phyloP scores from a whole-genome alignment of 2,329 filamentous ascomycete species.

The Ophiostoma triangulosporum region DNA sequence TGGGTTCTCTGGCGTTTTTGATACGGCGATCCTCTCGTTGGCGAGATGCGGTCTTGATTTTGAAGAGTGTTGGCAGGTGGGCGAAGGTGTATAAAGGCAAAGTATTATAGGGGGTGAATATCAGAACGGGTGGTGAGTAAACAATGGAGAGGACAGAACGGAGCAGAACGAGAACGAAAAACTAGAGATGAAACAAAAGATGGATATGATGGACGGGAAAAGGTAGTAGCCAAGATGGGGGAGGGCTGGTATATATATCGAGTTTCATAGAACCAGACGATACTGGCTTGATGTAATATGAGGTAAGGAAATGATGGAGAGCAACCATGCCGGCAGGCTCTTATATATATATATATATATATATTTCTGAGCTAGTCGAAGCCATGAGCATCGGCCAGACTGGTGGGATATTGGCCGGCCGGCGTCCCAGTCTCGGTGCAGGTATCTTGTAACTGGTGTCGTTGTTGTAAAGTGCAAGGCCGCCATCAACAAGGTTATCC shows the following conservation, averaged over 20 bases:
- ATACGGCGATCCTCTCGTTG: not conserved
- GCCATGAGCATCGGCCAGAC: not conserved
- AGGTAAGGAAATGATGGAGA: not conserved
- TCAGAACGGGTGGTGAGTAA: not conserved
- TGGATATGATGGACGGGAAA: not conserved
- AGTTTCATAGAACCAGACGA: not conserved
- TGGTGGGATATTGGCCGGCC: not conserved
- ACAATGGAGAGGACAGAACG: not conserved
- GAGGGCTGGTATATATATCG: not conserved
- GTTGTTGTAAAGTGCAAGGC: not conserved
- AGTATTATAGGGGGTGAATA: not conserved
- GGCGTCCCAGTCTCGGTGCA: not conserved
- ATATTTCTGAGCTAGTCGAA: no score
- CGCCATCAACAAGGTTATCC: not conserved
- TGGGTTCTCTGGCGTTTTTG: not conserved
- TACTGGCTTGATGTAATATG: not conserved
- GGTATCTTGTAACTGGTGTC: not conserved
- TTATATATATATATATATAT: slow-evolving; percentile 12
- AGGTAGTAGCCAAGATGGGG: not conserved
- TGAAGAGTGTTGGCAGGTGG: not conserved
- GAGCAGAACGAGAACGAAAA: not conserved
- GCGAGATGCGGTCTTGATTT: not conserved
- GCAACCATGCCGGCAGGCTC: slow-evolving; percentile 8
- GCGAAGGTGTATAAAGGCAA: not conserved
- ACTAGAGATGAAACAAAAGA: not conserved